Evolutionary conservation across 176 grass and related monocot genomes (phyloP).

Genomic region (Carex littledalei): DNA sequence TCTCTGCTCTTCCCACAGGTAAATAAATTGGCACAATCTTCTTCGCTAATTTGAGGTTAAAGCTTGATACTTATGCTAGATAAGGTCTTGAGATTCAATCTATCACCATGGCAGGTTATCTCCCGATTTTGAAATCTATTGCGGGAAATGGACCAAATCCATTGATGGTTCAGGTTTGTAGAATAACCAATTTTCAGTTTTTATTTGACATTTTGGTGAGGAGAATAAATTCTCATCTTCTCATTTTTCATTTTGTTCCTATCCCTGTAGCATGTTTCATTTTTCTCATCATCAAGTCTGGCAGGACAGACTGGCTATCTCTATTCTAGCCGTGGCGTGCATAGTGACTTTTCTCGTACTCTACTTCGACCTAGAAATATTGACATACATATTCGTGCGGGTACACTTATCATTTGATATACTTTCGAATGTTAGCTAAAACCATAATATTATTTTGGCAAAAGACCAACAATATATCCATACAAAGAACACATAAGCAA

Average conservation of each 20-base stretch:
- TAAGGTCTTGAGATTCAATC: too few relatives aligned
- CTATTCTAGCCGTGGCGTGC: conserved; percentile 42
- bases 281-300: conserved; percentile 64
- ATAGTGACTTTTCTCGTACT: conserved; percentile 38
- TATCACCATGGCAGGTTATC: too few relatives aligned
- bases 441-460: not conserved
- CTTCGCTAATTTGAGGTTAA: too few relatives aligned
- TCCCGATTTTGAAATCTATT: too few relatives aligned
- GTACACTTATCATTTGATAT: conserved; percentile 30
- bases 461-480: not conserved
- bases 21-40: too few relatives aligned
- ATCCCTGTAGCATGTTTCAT: conserved; percentile 75
- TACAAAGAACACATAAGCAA: conserved; percentile 2
- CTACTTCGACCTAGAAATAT: conserved; percentile 58
- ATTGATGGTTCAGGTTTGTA: conserved; percentile 90
- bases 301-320: conserved; percentile 56
- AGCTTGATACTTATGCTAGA: too few relatives aligned
- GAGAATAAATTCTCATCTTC: conserved; percentile 14
- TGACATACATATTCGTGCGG: conserved; percentile 59
- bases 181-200: conserved; percentile 17
- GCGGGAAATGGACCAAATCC: conserved; percentile 85
- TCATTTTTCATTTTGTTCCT: conserved; percentile 15
- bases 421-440: not conserved
- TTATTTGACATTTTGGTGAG: conserved; percentile 13
- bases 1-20: too few relatives aligned